Conservation (phyloP, 2,329 filamentous ascomycete genomes). For the Verticillium alfalfae region DNA sequence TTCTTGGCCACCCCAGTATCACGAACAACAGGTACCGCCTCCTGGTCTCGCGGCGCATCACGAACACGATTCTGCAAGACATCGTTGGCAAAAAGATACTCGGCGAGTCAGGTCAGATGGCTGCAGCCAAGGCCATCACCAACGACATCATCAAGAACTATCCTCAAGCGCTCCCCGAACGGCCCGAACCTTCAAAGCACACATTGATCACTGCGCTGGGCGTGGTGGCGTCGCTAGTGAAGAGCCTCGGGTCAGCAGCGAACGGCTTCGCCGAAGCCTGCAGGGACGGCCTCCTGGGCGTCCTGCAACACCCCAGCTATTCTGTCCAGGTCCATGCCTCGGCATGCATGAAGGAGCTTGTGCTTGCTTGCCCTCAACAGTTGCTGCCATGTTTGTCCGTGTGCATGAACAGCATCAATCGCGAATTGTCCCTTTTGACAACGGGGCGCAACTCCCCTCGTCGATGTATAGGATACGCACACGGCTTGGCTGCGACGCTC, state of each 20-base stretch:
- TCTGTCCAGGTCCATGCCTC: conserved; percentile 90
- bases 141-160: conserved; percentile 93
- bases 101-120: conserved; percentile 82
- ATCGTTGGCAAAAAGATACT: conserved; percentile 76
- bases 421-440: conserved; percentile 75
- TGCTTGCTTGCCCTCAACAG: conserved; percentile 87
- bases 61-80: conserved; percentile 78
- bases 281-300: conserved; percentile 81
- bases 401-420: conserved; percentile 89
- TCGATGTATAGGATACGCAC: conserved; percentile 83
- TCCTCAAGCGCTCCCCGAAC: conserved; percentile 80
- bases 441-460: conserved; percentile 73
- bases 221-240: conserved; percentile 72
- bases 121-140: conserved; percentile 74
- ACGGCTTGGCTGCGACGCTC: conserved; percentile 83
- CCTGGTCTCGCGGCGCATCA: conserved; percentile 76
- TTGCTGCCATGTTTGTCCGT: conserved; percentile 86
- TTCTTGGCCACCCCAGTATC: conserved; percentile 72
- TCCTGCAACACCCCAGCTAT: conserved; percentile 91
- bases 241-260: conserved; percentile 75
- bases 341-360: conserved; percentile 78
- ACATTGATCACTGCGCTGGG: conserved; percentile 74
- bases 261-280: conserved; percentile 75
- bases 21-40: conserved; percentile 82
- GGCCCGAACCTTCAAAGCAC: conserved; percentile 83